Conservation (phyloP, 495 filamentous ascomycete genomes). For the Aspergillus funiculosus region DNA sequence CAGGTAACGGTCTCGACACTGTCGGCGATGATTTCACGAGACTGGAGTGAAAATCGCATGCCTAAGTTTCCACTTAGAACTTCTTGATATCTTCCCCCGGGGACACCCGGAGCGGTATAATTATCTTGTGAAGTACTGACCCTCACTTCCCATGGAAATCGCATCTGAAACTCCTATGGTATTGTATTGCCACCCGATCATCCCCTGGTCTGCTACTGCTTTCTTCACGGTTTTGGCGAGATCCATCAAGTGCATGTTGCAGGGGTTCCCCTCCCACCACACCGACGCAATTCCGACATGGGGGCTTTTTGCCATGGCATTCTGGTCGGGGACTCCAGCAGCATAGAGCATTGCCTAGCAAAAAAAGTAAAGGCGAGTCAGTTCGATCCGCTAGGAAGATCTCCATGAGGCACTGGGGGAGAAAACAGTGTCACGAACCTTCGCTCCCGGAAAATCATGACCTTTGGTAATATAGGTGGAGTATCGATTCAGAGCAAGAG, state of each 20-base stretch:
- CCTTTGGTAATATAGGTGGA: conserved; percentile 67
- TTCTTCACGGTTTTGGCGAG: conserved; percentile 88
- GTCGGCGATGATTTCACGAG: conserved; percentile 91
- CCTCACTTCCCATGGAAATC: conserved; percentile 95
- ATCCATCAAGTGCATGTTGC: conserved; percentile 72
- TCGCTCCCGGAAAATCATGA: conserved; percentile 91
- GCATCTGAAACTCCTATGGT: conserved; percentile 91
- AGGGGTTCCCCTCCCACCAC: conserved; percentile 98
- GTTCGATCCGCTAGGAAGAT: background rate
- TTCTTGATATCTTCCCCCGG: background rate
- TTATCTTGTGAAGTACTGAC: conserved; percentile 37
- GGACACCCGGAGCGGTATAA: no score
- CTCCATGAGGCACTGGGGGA: no score
- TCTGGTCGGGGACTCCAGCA: conserved; percentile 76
- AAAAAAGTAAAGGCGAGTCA: background rate
- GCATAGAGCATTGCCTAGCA: conserved; percentile 89
- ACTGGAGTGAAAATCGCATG: conserved; percentile 96
- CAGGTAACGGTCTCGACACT: conserved; percentile 90
- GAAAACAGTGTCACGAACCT: no score
- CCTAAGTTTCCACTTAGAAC: conserved; percentile 44
- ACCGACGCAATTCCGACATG: conserved; percentile 88
- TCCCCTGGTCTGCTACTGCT: conserved; percentile 70
- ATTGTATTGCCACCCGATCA: conserved; percentile 92
- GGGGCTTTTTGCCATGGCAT: conserved; percentile 83
- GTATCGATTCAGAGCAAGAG: conserved; percentile 61